Percentiles rank a stretch among this genome's conserved stretches.
phyloP scores from a whole-genome alignment of 2,329 filamentous ascomycete genomes.

The Eurotiales sp. region DNA sequence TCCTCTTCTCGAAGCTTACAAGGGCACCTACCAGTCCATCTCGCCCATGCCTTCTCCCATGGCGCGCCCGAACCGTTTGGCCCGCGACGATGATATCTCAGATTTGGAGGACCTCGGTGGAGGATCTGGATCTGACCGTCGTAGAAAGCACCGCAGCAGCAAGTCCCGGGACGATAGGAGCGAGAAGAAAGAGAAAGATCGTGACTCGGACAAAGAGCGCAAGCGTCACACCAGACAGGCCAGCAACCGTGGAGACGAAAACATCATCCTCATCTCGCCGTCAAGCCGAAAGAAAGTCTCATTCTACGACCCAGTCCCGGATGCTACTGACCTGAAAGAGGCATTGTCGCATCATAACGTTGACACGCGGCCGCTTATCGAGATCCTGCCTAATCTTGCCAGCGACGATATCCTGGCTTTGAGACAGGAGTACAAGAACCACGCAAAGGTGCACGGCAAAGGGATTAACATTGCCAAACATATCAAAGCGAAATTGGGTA shows the following conservation, averaged over 20 bases:
- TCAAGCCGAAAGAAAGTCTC: conserved; percentile 58
- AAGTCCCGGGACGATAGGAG: conserved; percentile 16
- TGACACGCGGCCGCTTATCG: conserved; percentile 69
- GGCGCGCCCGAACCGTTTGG: conserved; percentile 43
- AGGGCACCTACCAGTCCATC: conserved; percentile 88
- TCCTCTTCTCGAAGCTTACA: conserved; percentile 86
- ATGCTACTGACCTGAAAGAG: conserved; percentile 70
- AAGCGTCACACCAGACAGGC: conserved; percentile 25
- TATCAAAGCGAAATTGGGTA: conserved; percentile 44
- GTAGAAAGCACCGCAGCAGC: conserved; percentile 5
- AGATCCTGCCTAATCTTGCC: conserved; percentile 77
- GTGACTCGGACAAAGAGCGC: conserved; percentile 17
- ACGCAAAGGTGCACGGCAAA: conserved; percentile 63
- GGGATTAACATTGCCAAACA: conserved; percentile 51
- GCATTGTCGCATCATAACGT: conserved; percentile 67
- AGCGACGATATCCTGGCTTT: conserved; percentile 86
- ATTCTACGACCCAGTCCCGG: conserved; percentile 81
- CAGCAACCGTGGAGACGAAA: conserved; percentile 27
- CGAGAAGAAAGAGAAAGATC: conserved; percentile 2
- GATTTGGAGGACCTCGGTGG: conserved; percentile 46
- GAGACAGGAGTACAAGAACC: conserved; percentile 82
- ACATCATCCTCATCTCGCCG: conserved; percentile 41
- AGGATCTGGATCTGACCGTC: conserved; percentile 12
- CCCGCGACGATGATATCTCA: conserved; percentile 53
- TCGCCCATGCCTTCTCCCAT: conserved; percentile 88